A percentile compares a stretch with the other conserved stretches of the same genome.
Conservation (phyloP, 805 yeast genomes). For the Candida railenensis region DNA sequence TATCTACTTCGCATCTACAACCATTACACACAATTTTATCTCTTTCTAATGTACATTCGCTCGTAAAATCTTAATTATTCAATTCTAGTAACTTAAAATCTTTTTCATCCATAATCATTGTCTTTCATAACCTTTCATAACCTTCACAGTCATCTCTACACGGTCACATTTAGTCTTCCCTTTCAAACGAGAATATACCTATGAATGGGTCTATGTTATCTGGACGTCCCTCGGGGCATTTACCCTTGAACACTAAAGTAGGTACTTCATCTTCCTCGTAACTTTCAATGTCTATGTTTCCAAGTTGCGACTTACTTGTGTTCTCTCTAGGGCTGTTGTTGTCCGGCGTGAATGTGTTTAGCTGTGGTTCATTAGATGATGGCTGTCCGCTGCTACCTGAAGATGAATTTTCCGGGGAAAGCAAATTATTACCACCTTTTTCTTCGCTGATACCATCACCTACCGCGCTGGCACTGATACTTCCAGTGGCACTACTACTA, state of each 20-base stretch:
- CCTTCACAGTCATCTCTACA: neutral
- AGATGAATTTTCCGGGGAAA: neutral
- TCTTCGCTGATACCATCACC: neutral
- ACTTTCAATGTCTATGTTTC: slow-evolving; percentile 25
- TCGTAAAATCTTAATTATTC: too few species aligned
- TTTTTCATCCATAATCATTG: too few species aligned
- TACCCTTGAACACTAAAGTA: slow-evolving; percentile 48
- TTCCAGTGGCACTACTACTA: neutral
- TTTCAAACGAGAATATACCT: slow-evolving; percentile 54
- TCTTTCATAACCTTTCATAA: too few species aligned
- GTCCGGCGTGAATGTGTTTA: neutral
- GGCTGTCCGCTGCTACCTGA: slow-evolving; percentile 3
- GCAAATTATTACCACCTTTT: neutral
- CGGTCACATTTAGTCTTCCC: slow-evolving; percentile 17
- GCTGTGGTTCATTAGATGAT: neutral
- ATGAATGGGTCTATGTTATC: slow-evolving; percentile 53
- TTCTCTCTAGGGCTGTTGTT: slow-evolving; percentile 3
- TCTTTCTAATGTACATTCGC: too few species aligned
- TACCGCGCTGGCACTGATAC: neutral
- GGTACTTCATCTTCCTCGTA: slow-evolving; percentile 42
- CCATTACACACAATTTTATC: too few species aligned
- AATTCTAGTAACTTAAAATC: too few species aligned
- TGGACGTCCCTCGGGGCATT: slow-evolving; percentile 53
- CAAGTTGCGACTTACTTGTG: slow-evolving; percentile 10
- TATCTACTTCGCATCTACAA: too few species aligned